phyloP scores from a whole-genome alignment of 345 rosid genomes.

The Boechera retrofracta region DNA sequence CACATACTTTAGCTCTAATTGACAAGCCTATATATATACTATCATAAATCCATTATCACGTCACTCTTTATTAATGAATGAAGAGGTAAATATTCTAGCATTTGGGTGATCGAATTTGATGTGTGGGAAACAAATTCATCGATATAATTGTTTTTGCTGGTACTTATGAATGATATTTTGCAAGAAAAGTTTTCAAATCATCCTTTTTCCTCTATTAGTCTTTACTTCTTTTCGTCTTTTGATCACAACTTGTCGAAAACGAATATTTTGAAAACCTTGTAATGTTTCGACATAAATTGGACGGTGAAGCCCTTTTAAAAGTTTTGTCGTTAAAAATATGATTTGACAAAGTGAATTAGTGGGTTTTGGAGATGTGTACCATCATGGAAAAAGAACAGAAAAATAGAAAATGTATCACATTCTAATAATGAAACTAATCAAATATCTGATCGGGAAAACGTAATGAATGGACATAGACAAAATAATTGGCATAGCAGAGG shows the following conservation, averaged over 20 bases:
- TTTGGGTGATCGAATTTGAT: background rate
- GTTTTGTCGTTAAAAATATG: background rate
- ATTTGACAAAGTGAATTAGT: background rate
- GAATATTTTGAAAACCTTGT: background rate
- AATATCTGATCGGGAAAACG: background rate
- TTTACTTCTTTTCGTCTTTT: background rate
- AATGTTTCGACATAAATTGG: background rate
- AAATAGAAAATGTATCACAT: background rate
- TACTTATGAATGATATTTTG: background rate
- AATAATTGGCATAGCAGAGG: background rate
- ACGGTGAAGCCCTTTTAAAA: background rate
- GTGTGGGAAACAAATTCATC: background rate
- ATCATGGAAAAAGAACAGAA: background rate
- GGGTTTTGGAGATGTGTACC: conserved; percentile 3
- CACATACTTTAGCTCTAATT: too few species aligned
- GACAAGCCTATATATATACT: too few species aligned
- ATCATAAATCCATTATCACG: background rate
- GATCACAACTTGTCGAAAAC: background rate
- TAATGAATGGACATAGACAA: background rate
- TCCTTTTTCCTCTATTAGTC: background rate
- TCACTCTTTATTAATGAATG: background rate
- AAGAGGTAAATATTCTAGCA: background rate
- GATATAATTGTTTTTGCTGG: background rate
- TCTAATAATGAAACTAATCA: background rate
- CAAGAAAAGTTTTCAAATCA: background rate